Conservation (phyloP, 148 eudicot species). For the Polygonum aviculare region DNA sequence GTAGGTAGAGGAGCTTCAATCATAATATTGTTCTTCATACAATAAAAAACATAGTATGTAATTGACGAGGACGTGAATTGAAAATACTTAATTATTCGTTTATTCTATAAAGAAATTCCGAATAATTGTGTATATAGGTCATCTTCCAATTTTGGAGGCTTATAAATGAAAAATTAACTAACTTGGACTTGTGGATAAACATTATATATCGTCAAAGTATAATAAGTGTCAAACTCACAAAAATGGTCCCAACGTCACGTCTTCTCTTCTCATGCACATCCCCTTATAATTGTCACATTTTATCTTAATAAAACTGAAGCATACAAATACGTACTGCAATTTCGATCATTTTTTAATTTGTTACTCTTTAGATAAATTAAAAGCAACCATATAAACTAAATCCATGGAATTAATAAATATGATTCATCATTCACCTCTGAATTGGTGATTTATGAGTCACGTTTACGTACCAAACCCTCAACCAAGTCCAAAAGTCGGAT, state of each 20-base stretch:
- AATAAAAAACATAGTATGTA: not conserved
- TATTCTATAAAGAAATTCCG: not conserved
- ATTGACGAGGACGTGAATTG: not conserved
- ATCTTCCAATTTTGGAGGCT: not conserved
- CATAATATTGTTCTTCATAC: not conserved
- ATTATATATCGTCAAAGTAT: not conserved
- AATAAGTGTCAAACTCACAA: not conserved
- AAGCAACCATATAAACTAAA: no score
- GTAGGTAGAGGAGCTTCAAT: not conserved
- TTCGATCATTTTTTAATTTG: no score
- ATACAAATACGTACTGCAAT: no score
- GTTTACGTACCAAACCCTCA: not conserved
- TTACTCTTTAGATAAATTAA: no score
- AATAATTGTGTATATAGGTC: not conserved
- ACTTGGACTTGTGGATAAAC: not conserved
- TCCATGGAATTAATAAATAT: no score
- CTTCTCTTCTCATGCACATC: not conserved
- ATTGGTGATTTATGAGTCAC: no score
- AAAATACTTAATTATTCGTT: not conserved
- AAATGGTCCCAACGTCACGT: not conserved
- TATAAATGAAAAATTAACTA: no score
- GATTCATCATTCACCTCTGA: no score
- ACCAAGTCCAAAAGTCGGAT: not conserved
- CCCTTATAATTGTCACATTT: not conserved
- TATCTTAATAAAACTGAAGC: no score